Evolutionary conservation across 495 filamentous ascomycete genomes (phyloP).

Genomic region (Chaetomium cochliodes): DNA sequence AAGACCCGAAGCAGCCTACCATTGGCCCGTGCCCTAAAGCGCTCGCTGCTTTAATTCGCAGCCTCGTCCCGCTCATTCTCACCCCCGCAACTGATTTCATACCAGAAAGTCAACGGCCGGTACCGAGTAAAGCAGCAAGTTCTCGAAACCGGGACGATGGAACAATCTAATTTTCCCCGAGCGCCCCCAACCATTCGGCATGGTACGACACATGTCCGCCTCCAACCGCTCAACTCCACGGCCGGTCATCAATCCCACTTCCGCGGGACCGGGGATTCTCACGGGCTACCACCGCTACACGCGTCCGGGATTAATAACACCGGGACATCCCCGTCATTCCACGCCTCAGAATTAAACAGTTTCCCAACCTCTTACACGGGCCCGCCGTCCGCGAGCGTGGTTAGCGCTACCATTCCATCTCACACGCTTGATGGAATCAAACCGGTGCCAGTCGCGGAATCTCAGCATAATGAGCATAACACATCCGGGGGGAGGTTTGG

Average conservation of each 20-base stretch:
- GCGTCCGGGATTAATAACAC: not conserved
- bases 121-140: slow-evolving; percentile 8
- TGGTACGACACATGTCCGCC: not conserved
- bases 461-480: too few species aligned
- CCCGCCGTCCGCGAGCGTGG: not conserved
- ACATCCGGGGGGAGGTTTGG: too few species aligned
- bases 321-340: not conserved
- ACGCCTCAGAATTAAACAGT: not conserved
- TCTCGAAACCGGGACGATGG: not conserved
- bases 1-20: not conserved
- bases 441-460: too few species aligned
- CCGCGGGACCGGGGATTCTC: not conserved
- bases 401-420: not conserved
- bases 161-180: not conserved
- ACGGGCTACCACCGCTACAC: not conserved
- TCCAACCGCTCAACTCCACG: slow-evolving; percentile 5
- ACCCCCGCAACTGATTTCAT: not conserved
- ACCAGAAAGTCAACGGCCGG: not conserved
- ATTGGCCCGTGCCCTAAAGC: not conserved
- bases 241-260: not conserved
- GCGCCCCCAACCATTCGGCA: not conserved
- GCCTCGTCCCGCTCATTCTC: not conserved
- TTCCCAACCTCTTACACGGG: not conserved
- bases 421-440: too few species aligned
- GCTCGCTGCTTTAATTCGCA: slow-evolving; percentile 11